Evolutionary conservation across 176 grass and related monocot genomes (phyloP).

Genomic region (Chloris gayana): DNA sequence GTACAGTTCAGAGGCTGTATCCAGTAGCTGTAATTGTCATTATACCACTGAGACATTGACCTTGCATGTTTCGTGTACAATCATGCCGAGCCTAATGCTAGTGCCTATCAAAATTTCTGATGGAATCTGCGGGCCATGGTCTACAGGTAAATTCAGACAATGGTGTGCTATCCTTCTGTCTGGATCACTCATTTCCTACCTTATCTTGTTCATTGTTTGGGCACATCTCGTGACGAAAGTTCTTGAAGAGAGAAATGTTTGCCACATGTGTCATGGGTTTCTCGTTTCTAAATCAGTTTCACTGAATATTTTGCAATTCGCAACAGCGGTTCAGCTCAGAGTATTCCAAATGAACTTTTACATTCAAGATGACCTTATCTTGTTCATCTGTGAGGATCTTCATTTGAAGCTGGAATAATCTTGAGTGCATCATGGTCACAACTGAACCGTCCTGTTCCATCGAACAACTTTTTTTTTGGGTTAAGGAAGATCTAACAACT

Average conservation of each 20-base stretch:
- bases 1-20: conserved; percentile 28
- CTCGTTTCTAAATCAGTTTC: not conserved
- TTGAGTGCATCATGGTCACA: not conserved
- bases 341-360: not conserved
- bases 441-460: no score
- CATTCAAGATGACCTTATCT: not conserved
- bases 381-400: not conserved
- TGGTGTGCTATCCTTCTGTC: conserved; percentile 48
- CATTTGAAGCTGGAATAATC: no score
- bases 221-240: not conserved
- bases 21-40: conserved; percentile 21
- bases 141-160: conserved; percentile 27
- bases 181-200: conserved; percentile 38
- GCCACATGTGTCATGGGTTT: not conserved
- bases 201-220: conserved; percentile 28
- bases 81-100: not conserved
- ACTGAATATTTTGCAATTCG: not conserved
- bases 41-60: not conserved
- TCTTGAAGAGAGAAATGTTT: not conserved
- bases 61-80: conserved; percentile 4
- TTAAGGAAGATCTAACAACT: conserved; percentile 13
- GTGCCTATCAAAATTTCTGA: conserved; percentile 36
- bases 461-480: no score
- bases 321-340: not conserved
- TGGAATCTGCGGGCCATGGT: conserved; percentile 14